Base-by-base conservation (phyloP, 306 rosid genomes). In the Oemleria cerasiformis region DNA sequence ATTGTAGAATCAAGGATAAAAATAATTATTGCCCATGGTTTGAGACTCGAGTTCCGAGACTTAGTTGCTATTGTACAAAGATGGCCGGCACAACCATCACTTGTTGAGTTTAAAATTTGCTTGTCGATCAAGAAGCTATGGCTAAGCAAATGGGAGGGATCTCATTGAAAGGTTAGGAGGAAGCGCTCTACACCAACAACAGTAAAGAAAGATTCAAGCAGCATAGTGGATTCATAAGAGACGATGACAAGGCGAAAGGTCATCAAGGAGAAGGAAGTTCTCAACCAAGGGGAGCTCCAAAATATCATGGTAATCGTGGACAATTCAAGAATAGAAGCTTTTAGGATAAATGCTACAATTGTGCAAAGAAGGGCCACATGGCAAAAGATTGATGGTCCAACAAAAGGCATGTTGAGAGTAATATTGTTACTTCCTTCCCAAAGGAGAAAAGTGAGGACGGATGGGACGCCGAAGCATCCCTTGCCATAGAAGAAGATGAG, bases 81-180 rank as follows among this genome's bases (percentile, higher is more conserved):
- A n/a, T n/a, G n/a, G n/a, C n/a, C n/a, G n/a, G n/a, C n/a, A n/a
- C n/a, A n/a, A n/a, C n/a, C n/a, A n/a, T n/a, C n/a, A n/a, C n/a
- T n/a, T n/a, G n/a, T n/a, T n/a, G n/a, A n/a, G n/a, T n/a, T n/a
- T n/a, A n/a, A n/a, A n/a, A n/a, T n/a, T n/a, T 64, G 51, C 14
- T 64, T 17, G 68, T 8, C 14, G 12, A n/a, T 42, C 9, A 41
- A 64, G 68, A 64, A 64, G 53, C 9, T 8, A 40, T 64, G 51
- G 49, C 36, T 20, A 64, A 64, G 57, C 55, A 67, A 67, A 67
- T 67, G 57, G 71, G 41, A 34, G 42, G 51, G 44, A 14, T 45
- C 49, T 47, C 51, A 0, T 47, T 11, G 4, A 47, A 47, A 47
- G 14, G 11, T 0, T 11, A 47, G 14, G 51, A 47, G 11, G 51